Evolutionary conservation across 1,139 yeast species (phyloP).

Genomic region (Entelexis paramagnoliae): DNA sequence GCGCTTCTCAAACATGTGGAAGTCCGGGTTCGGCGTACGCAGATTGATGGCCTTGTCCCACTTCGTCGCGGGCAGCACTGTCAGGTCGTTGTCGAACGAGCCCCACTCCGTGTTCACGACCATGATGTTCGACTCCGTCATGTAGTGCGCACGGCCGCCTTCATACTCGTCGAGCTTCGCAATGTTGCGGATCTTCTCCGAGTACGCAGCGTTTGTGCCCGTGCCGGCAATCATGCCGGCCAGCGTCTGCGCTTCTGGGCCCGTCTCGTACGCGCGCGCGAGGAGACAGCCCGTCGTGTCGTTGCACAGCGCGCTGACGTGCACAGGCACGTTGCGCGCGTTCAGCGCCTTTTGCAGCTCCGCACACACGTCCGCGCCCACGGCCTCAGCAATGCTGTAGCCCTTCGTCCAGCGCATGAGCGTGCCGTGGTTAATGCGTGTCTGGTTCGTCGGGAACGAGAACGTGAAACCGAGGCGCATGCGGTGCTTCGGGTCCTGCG

Average conservation of each 20-base stretch:
- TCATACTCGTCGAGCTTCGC: conserved; percentile 43
- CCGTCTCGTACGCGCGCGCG: conserved; percentile 68
- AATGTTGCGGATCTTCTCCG: conserved; percentile 61
- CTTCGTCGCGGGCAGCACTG: conserved; percentile 60
- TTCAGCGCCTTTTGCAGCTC: conserved; percentile 62
- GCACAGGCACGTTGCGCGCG: conserved; percentile 48
- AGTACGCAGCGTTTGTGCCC: conserved; percentile 92
- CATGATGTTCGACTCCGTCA: conserved; percentile 45
- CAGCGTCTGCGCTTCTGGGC: conserved; percentile 52
- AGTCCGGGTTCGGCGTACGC: conserved; percentile 69
- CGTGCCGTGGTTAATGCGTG: conserved; percentile 63
- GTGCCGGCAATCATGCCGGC: conserved; percentile 91
- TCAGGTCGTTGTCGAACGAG: conserved; percentile 73
- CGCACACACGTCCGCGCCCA: conserved; percentile 69
- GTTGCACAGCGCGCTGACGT: conserved; percentile 79
- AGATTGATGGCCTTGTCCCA: conserved; percentile 64
- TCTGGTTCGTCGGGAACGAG: conserved; percentile 83
- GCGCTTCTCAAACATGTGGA: conserved; percentile 85
- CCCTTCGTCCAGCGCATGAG: conserved; percentile 95
- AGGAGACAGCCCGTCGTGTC: conserved; percentile 91
- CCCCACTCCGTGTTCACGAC: conserved; percentile 97
- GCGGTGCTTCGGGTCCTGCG: conserved; percentile 14
- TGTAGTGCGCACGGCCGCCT: conserved; percentile 30
- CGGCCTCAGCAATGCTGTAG: conserved; percentile 71
- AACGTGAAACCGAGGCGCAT: conserved; percentile 69